These are phyloP conservation scores for Cryptococcus amylolentus DNA, from an alignment of 1,284 basidiomycete species.

Conservation along the genomic window DNA sequence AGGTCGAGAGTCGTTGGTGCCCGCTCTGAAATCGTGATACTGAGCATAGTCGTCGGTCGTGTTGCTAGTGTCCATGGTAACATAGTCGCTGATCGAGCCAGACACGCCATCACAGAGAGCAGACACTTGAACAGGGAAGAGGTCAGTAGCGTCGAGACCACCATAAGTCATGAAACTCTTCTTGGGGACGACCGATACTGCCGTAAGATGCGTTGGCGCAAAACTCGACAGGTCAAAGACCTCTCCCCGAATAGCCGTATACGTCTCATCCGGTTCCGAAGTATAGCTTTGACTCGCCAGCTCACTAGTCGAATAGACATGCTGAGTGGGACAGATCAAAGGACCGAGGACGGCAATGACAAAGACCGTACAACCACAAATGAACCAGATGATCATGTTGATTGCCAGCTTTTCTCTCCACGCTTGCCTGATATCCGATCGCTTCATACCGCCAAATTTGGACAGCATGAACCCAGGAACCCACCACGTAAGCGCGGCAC, in stretches of 20 bases:
- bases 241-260: constrained; percentile 82
- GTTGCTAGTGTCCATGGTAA: constrained; percentile 75
- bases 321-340: constrained; percentile 90
- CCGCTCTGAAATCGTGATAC: constrained; percentile 96
- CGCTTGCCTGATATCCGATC: constrained; percentile 87
- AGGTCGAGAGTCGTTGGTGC: constrained; percentile 80
- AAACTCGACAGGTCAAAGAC: constrained; percentile 55
- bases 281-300: constrained; percentile 66
- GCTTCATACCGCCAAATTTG: constrained; percentile 84
- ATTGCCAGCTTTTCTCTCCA: constrained; percentile 97
- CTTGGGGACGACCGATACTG: constrained; percentile 69
- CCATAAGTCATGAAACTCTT: constrained; percentile 80
- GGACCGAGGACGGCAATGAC: constrained; percentile 85
- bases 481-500: constrained; percentile 91
- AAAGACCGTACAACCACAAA: constrained; percentile 82
- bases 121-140: constrained; percentile 96
- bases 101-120: constrained; percentile 85
- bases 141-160: constrained; percentile 66
- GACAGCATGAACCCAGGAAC: constrained; percentile 69
- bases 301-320: constrained; percentile 79
- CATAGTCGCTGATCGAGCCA: constrained; percentile 78
- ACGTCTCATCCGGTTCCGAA: constrained; percentile 68
- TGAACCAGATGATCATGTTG: constrained; percentile 94
- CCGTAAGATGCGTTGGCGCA: constrained; percentile 58
- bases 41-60: constrained; percentile 68